Conservation (phyloP, 495 filamentous ascomycete species). For the Cenococcum geophilum region DNA sequence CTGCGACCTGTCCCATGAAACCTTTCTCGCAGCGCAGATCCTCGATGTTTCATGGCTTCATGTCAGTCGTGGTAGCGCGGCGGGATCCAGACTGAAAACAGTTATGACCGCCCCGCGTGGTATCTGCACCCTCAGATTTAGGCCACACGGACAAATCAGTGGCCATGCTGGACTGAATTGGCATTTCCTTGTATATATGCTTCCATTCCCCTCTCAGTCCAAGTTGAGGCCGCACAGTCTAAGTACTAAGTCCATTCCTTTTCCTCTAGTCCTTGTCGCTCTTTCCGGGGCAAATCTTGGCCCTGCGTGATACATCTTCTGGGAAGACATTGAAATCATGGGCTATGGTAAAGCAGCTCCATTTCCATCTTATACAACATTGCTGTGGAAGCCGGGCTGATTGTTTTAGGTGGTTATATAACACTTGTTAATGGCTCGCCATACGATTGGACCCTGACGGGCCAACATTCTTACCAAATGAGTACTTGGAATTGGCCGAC, state of each 20-base stretch:
- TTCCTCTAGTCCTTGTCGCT: constrained; percentile 2
- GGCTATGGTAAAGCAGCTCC: constrained; percentile 17
- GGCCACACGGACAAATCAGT: neutral
- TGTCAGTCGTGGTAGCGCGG: constrained; percentile 2
- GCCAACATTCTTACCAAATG: constrained; percentile 30
- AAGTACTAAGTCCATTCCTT: neutral
- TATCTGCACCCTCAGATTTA: neutral
- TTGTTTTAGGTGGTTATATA: constrained; percentile 21
- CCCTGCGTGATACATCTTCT: constrained; percentile 15
- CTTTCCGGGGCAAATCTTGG: constrained; percentile 8
- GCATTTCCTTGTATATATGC: neutral
- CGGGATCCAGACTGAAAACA: neutral
- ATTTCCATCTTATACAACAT: neutral
- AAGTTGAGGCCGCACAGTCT: neutral
- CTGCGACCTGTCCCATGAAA: constrained; percentile 6
- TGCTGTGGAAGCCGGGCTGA: neutral
- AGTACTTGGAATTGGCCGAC: constrained; percentile 28
- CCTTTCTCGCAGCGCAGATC: constrained; percentile 2
- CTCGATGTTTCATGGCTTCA: neutral
- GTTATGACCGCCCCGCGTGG: neutral
- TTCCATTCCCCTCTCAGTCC: neutral
- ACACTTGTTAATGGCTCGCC: constrained; percentile 30
- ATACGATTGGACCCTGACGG: constrained; percentile 24
- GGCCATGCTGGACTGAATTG: neutral
- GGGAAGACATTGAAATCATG: constrained; percentile 12